Evolutionary conservation across 441 rosid genomes (phyloP).

Genomic region (Theobroma grandiflorum): DNA sequence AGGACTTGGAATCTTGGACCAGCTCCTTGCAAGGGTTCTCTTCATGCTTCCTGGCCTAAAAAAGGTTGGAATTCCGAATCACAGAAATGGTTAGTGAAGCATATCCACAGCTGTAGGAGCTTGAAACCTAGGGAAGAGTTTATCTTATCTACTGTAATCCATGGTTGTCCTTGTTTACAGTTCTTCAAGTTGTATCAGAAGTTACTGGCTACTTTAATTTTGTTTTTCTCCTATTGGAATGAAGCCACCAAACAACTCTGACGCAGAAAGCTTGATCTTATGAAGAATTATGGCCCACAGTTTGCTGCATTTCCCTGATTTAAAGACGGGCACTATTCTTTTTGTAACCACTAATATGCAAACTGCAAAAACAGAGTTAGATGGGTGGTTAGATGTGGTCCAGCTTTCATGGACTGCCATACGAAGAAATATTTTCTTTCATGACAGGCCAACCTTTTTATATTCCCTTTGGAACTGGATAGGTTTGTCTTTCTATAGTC

Average conservation of each 20-base stretch:
- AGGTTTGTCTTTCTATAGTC: not conserved
- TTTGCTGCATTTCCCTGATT: constrained; percentile 1
- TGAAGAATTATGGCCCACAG: constrained; percentile 24
- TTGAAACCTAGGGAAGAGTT: not conserved
- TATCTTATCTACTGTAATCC: not conserved
- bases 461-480: not conserved
- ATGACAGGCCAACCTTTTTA: not conserved
- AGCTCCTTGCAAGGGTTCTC: not conserved
- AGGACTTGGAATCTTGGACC: constrained; percentile 11
- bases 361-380: not conserved
- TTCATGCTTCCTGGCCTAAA: not conserved
- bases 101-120: not conserved
- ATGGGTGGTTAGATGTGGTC: constrained; percentile 29
- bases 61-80: not conserved
- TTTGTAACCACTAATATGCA: not conserved
- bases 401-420: not conserved
- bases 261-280: not conserved
- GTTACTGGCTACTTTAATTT: not conserved
- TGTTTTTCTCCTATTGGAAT: not conserved
- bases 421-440: not conserved
- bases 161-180: not conserved
- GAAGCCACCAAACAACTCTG: not conserved
- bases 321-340: not conserved
- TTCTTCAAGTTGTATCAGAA: not conserved
- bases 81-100: not conserved